These are phyloP conservation scores for sunflower (Helianthus annuus) DNA, from an alignment of 129 eudicot genomes.

Conservation along the genomic window HanXRQr2.0-SUNRISE NC_035441.2:188587067-188587566, in stretches of 20 bases:
- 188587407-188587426: slow-evolving; percentile 52
- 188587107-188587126: slow-evolving; percentile 62
- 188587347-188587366: slow-evolving; percentile 51
- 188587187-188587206: slow-evolving; percentile 61
- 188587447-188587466: slow-evolving; percentile 74
- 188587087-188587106: slow-evolving; percentile 60
- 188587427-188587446: slow-evolving; percentile 48
- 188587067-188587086: slow-evolving; percentile 67
- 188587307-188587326: slow-evolving; percentile 47
- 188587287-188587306: slow-evolving; percentile 53
- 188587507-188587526: slow-evolving; percentile 86
- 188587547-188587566: slow-evolving; percentile 24
- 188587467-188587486: slow-evolving; percentile 69
- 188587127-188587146: slow-evolving; percentile 75
- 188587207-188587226: slow-evolving; percentile 58
- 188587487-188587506: slow-evolving; percentile 69
- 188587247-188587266: slow-evolving; percentile 63
- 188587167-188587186: slow-evolving; percentile 46
- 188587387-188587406: slow-evolving; percentile 52
- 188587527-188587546: slow-evolving; percentile 89
- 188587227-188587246: slow-evolving; percentile 77
- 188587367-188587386: slow-evolving; percentile 55
- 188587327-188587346: slow-evolving; percentile 71
- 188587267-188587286: slow-evolving; percentile 47
- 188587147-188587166: slow-evolving; percentile 66